Evolutionary conservation across 495 filamentous ascomycete species (phyloP).

Genomic region (Trypethelium eluteriae): DNA sequence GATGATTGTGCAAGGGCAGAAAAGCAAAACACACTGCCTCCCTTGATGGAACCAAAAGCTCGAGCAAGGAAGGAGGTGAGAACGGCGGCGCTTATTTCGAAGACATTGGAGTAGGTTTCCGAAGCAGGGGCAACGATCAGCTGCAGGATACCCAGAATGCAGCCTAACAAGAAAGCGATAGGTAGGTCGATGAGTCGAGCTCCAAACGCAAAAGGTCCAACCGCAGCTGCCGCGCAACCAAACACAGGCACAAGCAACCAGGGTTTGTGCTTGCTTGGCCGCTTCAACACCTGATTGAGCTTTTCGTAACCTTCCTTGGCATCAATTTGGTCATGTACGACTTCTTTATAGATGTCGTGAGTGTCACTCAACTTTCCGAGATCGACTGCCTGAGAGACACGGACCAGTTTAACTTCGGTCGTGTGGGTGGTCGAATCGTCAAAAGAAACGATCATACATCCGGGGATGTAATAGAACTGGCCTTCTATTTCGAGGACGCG

Average conservation of each 20-base stretch:
- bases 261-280: slow-evolving; percentile 54
- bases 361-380: slow-evolving; percentile 75
- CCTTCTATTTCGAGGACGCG: slow-evolving; percentile 82
- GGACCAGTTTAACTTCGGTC: slow-evolving; percentile 84
- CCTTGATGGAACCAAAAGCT: slow-evolving; percentile 74
- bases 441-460: slow-evolving; percentile 93
- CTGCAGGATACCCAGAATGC: slow-evolving; percentile 72
- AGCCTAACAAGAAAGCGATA: slow-evolving; percentile 76
- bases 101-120: slow-evolving; percentile 78
- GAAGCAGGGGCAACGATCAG: slow-evolving; percentile 71
- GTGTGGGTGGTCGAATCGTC: slow-evolving; percentile 85
- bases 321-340: slow-evolving; percentile 79
- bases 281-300: slow-evolving; percentile 58
- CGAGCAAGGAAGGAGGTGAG: slow-evolving; percentile 84
- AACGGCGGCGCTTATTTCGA: slow-evolving; percentile 81
- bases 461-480: slow-evolving; percentile 87
- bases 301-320: slow-evolving; percentile 72
- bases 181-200: slow-evolving; percentile 84
- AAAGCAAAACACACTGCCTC: slow-evolving; percentile 76
- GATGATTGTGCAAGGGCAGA: slow-evolving; percentile 82
- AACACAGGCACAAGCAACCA: slow-evolving; percentile 77
- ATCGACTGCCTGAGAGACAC: slow-evolving; percentile 68
- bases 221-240: slow-evolving; percentile 68
- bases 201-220: slow-evolving; percentile 85
- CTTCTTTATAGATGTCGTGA: slow-evolving; percentile 87